Percentiles rank a stretch among this genome's conserved stretches.
Evolutionary conservation across 306 rosid genomes (phyloP).

Genomic region (Acmispon strigosus): DNA sequence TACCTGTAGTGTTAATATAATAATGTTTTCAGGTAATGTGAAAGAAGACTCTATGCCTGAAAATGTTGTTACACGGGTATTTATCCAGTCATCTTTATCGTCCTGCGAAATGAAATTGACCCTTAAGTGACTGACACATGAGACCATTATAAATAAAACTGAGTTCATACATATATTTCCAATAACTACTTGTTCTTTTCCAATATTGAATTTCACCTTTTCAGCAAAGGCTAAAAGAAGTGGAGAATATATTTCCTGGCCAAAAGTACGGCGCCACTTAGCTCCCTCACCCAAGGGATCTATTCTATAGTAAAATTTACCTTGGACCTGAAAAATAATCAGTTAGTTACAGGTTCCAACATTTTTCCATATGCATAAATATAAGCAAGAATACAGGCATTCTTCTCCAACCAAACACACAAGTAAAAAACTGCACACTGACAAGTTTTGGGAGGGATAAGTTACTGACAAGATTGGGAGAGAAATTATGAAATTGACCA

Average conservation of each 20-base stretch:
- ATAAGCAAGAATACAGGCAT: neutral
- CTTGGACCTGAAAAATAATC: constrained; percentile 58
- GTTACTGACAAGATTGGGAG: neutral
- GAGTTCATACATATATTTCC: neutral
- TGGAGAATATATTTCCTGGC: constrained; percentile 95
- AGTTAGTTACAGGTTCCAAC: neutral
- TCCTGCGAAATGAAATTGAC: constrained; percentile 41
- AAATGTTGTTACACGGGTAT: constrained; percentile 46
- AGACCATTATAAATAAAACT: neutral
- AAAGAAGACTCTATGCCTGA: constrained; percentile 54
- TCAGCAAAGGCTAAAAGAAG: constrained; percentile 87
- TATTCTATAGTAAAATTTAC: constrained; percentile 67
- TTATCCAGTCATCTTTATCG: constrained; percentile 51
- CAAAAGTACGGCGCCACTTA: constrained; percentile 89
- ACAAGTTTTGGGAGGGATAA: neutral
- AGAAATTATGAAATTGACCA: neutral
- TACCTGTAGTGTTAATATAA: constrained; percentile 67
- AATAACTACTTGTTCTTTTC: constrained; percentile 14
- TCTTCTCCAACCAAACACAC: neutral
- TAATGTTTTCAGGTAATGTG: constrained; percentile 61
- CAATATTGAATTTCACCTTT: constrained; percentile 46
- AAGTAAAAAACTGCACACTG: neutral
- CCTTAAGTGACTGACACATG: neutral
- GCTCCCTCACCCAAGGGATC: constrained; percentile 87
- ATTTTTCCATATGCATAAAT: neutral